Conservation (phyloP, 371 early-diverging fungal species). For the Mucor ambiguus region DNA sequence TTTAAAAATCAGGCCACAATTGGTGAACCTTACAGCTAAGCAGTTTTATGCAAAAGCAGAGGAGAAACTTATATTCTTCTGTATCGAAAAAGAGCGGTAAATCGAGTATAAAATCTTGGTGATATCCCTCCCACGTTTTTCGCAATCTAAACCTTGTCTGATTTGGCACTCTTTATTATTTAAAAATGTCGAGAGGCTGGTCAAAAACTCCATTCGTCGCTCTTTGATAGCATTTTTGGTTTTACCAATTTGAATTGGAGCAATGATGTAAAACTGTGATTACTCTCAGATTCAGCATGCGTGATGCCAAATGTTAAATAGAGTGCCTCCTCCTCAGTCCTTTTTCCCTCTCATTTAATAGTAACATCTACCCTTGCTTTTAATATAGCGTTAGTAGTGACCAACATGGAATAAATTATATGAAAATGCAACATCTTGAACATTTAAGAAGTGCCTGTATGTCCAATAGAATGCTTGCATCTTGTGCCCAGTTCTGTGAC, state of each 20-base stretch:
- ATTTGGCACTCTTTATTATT: neutral
- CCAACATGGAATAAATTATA: neutral
- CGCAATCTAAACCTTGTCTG: neutral
- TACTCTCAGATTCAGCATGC: neutral
- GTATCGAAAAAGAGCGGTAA: neutral
- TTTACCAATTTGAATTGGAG: neutral
- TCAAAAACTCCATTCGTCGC: neutral
- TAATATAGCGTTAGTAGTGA: neutral
- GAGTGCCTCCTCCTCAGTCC: neutral
- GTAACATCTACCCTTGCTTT: neutral
- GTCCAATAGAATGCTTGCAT: slow-evolving; percentile 19
- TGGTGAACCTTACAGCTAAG: neutral
- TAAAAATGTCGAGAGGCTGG: neutral
- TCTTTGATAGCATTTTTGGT: neutral
- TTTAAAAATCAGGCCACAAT: neutral
- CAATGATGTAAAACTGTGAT: neutral
- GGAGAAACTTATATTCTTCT: neutral
- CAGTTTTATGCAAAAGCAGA: neutral
- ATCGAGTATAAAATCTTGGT: neutral
- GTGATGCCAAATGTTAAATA: neutral
- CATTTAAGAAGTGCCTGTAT: slow-evolving; percentile 3
- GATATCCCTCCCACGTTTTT: neutral
- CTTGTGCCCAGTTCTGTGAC: slow-evolving; percentile 16
- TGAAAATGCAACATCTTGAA: neutral
- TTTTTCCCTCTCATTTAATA: neutral